Evolutionary conservation across 1,284 basidiomycete species (phyloP).

Genomic region (Phylloboletellus chloephorus): DNA sequence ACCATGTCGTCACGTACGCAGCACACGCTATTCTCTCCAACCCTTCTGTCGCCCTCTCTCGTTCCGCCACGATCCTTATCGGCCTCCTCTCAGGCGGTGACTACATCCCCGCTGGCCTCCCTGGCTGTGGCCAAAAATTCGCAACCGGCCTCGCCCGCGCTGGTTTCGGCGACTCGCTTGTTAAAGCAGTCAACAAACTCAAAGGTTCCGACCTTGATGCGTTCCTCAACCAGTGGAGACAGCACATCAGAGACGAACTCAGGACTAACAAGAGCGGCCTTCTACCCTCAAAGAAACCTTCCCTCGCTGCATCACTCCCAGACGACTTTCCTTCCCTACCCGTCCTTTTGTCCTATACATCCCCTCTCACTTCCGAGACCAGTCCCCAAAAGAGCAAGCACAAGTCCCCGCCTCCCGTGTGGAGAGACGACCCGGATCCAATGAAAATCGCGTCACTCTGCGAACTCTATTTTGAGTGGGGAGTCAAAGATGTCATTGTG

Average conservation of each 20-base stretch:
- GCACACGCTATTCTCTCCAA: constrained; percentile 48
- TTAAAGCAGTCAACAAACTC: constrained; percentile 54
- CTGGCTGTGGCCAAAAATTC: constrained; percentile 56
- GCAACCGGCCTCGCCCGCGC: constrained; percentile 66
- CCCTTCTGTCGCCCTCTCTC: constrained; percentile 55
- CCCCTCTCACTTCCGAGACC: constrained; percentile 70
- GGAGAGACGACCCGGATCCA: constrained; percentile 65
- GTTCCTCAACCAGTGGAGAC: constrained; percentile 63
- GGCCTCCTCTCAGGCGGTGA: constrained; percentile 88
- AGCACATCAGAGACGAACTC: constrained; percentile 62
- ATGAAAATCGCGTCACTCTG: constrained; percentile 70
- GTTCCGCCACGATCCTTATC: constrained; percentile 78
- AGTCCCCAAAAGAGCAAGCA: constrained; percentile 35
- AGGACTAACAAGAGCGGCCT: constrained; percentile 61
- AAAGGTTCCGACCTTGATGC: constrained; percentile 41
- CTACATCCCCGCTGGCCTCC: constrained; percentile 70
- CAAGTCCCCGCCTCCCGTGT: constrained; percentile 36
- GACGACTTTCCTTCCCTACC: constrained; percentile 62
- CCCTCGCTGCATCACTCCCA: constrained; percentile 57
- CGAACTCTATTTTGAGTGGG: constrained; percentile 89
- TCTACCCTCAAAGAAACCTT: constrained; percentile 53
- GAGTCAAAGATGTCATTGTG: constrained; percentile 69
- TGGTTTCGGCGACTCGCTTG: constrained; percentile 66
- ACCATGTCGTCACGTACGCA: constrained; percentile 66
- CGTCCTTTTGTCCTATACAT: constrained; percentile 67